Evolutionary conservation across 495 filamentous ascomycete species (phyloP).

Genomic region (Aspergillus mulundensis): DNA sequence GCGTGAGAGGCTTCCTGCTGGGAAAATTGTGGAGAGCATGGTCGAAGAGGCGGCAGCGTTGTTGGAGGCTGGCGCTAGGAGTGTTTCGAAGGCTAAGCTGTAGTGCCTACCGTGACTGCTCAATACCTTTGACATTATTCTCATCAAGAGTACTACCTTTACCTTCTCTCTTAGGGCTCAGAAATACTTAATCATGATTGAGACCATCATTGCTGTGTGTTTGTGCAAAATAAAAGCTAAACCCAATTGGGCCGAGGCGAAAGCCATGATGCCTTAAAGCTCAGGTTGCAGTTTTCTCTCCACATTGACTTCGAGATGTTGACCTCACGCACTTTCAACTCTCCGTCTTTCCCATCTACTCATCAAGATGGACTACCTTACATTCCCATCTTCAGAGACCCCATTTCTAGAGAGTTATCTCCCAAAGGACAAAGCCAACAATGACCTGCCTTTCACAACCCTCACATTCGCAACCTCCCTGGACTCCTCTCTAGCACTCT

Average conservation of each 20-base stretch:
- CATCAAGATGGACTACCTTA: slow-evolving; percentile 26
- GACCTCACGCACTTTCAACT: not conserved
- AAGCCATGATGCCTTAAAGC: not conserved
- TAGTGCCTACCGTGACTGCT: slow-evolving; percentile 18
- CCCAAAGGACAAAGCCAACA: slow-evolving; percentile 12
- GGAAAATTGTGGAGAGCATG: slow-evolving; percentile 91
- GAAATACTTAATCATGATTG: too few relatives aligned
- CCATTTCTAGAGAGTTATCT: slow-evolving; percentile 44
- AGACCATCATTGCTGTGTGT: too few relatives aligned
- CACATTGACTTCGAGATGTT: not conserved
- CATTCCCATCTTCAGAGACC: slow-evolving; percentile 34
- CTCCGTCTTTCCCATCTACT: not conserved
- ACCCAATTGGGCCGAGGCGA: too few relatives aligned
- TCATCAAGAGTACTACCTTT: too few relatives aligned
- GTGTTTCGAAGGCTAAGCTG: slow-evolving; percentile 65
- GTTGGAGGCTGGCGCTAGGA: slow-evolving; percentile 60
- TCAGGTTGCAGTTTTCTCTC: not conserved
- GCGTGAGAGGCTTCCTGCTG: slow-evolving; percentile 86
- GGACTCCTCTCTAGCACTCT: slow-evolving; percentile 69
- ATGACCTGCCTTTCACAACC: slow-evolving; percentile 54
- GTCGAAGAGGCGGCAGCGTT: slow-evolving; percentile 72
- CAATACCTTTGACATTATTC: too few relatives aligned
- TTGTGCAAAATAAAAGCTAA: too few relatives aligned
- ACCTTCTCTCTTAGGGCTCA: too few relatives aligned
- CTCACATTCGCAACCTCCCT: slow-evolving; percentile 88